phyloP scores from a whole-genome alignment of 495 filamentous ascomycete species.

The Tuber brumale region DNA sequence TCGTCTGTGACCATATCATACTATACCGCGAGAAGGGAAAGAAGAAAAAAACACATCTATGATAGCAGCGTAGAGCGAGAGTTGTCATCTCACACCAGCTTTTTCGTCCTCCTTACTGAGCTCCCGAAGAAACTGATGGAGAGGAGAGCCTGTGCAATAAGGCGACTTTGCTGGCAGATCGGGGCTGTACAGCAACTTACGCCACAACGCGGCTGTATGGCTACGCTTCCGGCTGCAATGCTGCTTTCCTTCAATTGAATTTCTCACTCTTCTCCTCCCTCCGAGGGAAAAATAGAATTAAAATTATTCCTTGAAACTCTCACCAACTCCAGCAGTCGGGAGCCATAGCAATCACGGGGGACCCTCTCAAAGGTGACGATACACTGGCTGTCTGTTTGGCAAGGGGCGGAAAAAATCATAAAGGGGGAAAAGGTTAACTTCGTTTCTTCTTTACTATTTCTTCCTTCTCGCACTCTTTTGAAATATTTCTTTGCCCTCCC shows the following conservation, averaged over 20 bases:
- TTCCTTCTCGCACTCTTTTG: conserved; percentile 3
- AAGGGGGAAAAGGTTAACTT: neutral
- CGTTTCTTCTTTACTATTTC: neutral
- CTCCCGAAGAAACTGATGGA: neutral
- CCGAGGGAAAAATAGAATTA: neutral
- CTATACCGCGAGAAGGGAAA: neutral
- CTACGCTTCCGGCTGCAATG: conserved; percentile 8
- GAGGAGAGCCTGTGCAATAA: neutral
- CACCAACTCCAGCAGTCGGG: neutral
- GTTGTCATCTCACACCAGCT: neutral
- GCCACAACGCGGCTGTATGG: conserved; percentile 19
- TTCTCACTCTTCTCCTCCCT: neutral
- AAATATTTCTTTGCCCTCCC: neutral
- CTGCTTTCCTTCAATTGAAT: conserved; percentile 7
- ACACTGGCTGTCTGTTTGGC: neutral
- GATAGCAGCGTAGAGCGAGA: neutral
- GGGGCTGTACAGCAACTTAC: conserved; percentile 7
- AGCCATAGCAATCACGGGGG: neutral
- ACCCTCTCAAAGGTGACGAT: neutral
- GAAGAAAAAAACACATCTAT: neutral
- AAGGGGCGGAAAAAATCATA: neutral
- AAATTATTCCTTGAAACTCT: neutral
- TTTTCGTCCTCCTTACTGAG: neutral
- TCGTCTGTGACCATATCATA: too few relatives aligned
- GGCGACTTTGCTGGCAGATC: conserved; percentile 16